phyloP scores from a whole-genome alignment of 495 filamentous ascomycete genomes.

The Daldinia decipiens region DNA sequence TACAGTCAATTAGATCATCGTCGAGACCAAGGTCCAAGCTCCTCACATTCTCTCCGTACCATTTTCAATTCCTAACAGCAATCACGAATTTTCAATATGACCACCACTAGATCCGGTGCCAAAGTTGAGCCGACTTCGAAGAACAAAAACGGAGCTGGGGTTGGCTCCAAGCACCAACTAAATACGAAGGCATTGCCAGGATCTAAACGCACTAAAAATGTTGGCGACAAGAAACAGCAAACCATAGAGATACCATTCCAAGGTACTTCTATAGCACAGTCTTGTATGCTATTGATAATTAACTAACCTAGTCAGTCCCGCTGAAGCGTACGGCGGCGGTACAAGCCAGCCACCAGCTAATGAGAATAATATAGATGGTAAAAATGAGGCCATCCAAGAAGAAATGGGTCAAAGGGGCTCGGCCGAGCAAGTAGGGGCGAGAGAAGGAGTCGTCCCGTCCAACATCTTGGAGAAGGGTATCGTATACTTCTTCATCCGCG shows the following conservation, averaged over 20 bases:
- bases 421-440: slow-evolving; percentile 49
- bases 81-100: slow-evolving; percentile 31
- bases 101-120: slow-evolving; percentile 48
- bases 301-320: slow-evolving; percentile 35
- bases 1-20: neutral
- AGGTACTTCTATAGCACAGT: slow-evolving; percentile 22
- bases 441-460: slow-evolving; percentile 69
- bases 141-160: slow-evolving; percentile 20
- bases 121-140: slow-evolving; percentile 33
- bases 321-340: slow-evolving; percentile 41
- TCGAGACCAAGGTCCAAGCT: neutral
- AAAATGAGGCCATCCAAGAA: slow-evolving; percentile 12
- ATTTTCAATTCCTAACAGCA: neutral
- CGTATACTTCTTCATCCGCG: slow-evolving; percentile 93
- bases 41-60: neutral
- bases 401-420: slow-evolving; percentile 26
- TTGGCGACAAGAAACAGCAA: slow-evolving; percentile 38
- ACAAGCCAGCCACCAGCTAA: slow-evolving; percentile 14
- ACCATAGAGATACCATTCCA: slow-evolving; percentile 43
- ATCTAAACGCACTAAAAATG: slow-evolving; percentile 44
- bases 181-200: slow-evolving; percentile 24
- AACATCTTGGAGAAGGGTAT: slow-evolving; percentile 89
- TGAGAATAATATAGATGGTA: slow-evolving; percentile 8
- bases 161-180: slow-evolving; percentile 42
- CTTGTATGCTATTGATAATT: neutral